phyloP scores from a whole-genome alignment of 179 eudicot genomes.

The Patellifolia procumbens region DNA sequence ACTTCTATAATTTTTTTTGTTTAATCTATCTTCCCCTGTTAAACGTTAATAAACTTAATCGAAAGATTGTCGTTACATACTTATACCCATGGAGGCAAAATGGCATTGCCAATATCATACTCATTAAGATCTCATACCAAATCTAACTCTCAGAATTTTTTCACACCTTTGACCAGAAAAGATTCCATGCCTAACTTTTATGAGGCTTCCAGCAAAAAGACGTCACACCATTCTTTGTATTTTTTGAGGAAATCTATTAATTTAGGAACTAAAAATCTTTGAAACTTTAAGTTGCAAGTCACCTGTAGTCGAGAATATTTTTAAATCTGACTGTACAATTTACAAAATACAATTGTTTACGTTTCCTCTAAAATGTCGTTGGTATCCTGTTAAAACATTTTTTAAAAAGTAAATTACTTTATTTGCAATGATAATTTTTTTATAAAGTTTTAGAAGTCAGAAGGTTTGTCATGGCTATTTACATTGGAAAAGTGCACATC shows the following conservation, averaged over 20 bases:
- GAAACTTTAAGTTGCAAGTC: not conserved
- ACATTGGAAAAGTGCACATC: too few species aligned
- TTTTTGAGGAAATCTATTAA: not conserved
- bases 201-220: constrained; percentile 4
- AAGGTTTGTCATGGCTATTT: too few species aligned
- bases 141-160: constrained; percentile 38
- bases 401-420: too few species aligned
- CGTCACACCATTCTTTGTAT: not conserved
- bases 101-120: not conserved
- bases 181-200: constrained; percentile 32
- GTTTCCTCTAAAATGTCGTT: not conserved
- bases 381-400: not conserved
- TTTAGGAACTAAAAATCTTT: not conserved
- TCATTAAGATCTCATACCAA: constrained; percentile 25
- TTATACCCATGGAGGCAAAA: not conserved
- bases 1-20: not conserved
- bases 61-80: not conserved
- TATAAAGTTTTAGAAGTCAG: too few species aligned
- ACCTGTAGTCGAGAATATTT: not conserved
- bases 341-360: not conserved
- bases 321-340: not conserved
- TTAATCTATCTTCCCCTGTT: not conserved
- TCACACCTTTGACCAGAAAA: constrained; percentile 47
- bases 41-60: not conserved
- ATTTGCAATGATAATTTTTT: too few species aligned